Evolutionary conservation across 805 yeast genomes (phyloP), one percentile per base, ranked within the genome.

Genomic region (Cyberlindnera suaveolens): DNA sequence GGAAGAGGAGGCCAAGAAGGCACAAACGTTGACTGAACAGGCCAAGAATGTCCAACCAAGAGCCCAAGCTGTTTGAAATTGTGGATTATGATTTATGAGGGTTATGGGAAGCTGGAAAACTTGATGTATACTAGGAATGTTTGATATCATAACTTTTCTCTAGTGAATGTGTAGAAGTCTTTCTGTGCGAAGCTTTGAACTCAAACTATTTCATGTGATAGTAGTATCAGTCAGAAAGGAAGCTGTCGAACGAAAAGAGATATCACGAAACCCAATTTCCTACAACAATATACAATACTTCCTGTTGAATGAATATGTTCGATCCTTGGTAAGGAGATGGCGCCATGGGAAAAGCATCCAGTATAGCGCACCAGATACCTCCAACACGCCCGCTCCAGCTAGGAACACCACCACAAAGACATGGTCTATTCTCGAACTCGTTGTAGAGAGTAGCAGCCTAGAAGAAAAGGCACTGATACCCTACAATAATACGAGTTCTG

Each of bases 251-350:
- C 11, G 27, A 6, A 5, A 23, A 23, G 6, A 23, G 27, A 23
- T 23, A 23, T 23, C 4, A 23, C 27, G 8, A 23, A 10, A 9
- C 10, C 27, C 27, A 23, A 9, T 9, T 23, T 5, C 10, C 27
- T 23, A 23, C 27, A 23, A 10, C 27, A 23, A 10, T 23, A 23
- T 23, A 23, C 27, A 23, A 9, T 23, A 8, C 27, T 23, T 6
- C 13, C 11, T 23, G 27, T 23, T 10, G 4, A 37, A 6, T 33
- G 19, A 17, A 41, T 40, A 43, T 62, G 65, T 62, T 38, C 45
- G 57, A 47, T 54, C 52, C 64, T 61, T 61, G 66, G 66, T 62
- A 62, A 62, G 66, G 66, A 62, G 63, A 54, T 46, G 56, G 56
- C 53, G 57, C 57, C 57, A 61, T 49, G 31, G 64, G 59, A 42